Percentiles rank a stretch among this genome's conserved stretches.
These are phyloP conservation scores for Fagopyrum esculentum DNA, from an alignment of 148 eudicot species.

Conservation along the genomic window DNA sequence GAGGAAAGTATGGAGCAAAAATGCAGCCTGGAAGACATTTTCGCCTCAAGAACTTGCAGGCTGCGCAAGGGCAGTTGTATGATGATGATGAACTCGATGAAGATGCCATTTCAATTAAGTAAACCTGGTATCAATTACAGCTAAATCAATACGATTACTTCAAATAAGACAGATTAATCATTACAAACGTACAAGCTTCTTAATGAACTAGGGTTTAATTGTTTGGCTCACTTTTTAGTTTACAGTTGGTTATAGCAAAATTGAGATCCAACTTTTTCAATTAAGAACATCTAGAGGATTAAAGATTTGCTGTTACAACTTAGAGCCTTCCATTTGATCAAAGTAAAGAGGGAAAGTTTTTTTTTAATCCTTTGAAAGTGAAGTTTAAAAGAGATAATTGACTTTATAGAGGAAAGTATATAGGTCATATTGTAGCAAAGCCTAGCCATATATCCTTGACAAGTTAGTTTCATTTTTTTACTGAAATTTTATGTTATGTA, in stretches of 20 bases:
- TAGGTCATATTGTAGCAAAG: background rate
- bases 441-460: background rate
- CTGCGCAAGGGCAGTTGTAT: conserved; percentile 82
- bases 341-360: background rate
- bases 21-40: conserved; percentile 83
- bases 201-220: background rate
- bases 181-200: no score
- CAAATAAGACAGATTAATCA: no score
- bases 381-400: conserved; percentile 4
- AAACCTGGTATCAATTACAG: background rate
- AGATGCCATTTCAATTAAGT: conserved; percentile 40
- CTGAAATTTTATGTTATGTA: no score
- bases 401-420: background rate
- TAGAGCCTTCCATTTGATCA: no score
- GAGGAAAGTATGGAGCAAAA: conserved; percentile 76
- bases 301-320: no score
- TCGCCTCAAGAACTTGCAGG: conserved; percentile 77
- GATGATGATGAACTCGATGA: conserved; percentile 29
- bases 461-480: no score
- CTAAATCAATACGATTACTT: no score
- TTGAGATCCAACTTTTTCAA: no score
- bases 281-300: no score
- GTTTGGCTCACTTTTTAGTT: background rate
- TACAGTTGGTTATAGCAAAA: no score
- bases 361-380: background rate